Evolutionary conservation across 2,329 filamentous ascomycete species (phyloP).

Genomic region (Plectosphaerella cucumerina): DNA sequence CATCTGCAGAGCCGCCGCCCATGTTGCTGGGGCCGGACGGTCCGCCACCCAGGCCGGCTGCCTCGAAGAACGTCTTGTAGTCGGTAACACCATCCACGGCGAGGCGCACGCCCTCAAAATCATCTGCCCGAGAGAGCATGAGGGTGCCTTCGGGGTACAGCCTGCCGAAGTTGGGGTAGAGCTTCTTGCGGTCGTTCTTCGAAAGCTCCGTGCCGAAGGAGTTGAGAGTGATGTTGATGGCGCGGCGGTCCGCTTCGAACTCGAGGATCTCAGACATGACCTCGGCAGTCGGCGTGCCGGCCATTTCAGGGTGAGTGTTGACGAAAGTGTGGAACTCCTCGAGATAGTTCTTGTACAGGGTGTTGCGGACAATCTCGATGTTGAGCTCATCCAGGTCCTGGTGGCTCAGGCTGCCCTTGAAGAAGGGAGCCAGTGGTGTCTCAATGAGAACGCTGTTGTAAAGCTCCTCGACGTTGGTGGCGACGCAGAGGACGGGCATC

Average conservation of each 20-base stretch:
- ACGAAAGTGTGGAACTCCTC: conserved; percentile 97
- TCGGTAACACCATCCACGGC: conserved; percentile 91
- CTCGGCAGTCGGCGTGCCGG: conserved; percentile 83
- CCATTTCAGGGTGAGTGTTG: conserved; percentile 81
- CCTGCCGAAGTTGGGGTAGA: conserved; percentile 88
- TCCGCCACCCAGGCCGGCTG: conserved; percentile 72
- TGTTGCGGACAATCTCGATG: conserved; percentile 98
- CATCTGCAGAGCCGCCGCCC: conserved; percentile 73
- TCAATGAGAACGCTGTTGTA: conserved; percentile 98
- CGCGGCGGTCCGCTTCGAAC: conserved; percentile 92
- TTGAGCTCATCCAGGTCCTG: conserved; percentile 98
- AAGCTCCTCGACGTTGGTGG: conserved; percentile 96
- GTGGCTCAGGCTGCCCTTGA: conserved; percentile 94
- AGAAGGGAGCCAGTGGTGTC: conserved; percentile 92
- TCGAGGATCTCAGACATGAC: conserved; percentile 95
- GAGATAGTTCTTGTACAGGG: conserved; percentile 98
- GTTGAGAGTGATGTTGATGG: conserved; percentile 99
- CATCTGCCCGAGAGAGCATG: conserved; percentile 92
- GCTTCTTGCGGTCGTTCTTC: conserved; percentile 91
- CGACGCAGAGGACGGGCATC: conserved; percentile 95
- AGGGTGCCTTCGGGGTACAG: conserved; percentile 91
- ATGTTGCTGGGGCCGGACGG: conserved; percentile 76
- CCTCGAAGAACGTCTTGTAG: conserved; percentile 95
- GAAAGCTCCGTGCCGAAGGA: conserved; percentile 95
- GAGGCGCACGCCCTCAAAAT: conserved; percentile 87